These are phyloP conservation scores for Aspergillus leporis DNA, from an alignment of 495 filamentous ascomycete genomes.

Conservation along the genomic window DNA sequence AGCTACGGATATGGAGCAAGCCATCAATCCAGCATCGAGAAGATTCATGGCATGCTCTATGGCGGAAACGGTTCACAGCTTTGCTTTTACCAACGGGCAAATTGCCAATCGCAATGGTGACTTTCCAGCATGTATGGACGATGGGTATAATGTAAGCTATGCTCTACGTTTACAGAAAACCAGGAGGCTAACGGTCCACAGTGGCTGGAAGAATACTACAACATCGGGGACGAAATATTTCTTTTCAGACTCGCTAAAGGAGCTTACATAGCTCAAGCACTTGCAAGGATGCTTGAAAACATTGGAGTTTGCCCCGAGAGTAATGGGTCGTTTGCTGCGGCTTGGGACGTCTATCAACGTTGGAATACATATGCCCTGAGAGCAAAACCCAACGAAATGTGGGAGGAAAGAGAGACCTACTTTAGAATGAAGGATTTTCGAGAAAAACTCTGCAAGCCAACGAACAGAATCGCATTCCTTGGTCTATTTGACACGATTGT, in stretches of 20 bases:
- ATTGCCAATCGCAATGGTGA: background rate
- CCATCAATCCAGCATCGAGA: background rate
- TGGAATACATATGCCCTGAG: background rate
- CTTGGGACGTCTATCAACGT: background rate
- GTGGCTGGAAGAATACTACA: background rate
- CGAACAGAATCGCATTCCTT: background rate
- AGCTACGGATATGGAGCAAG: background rate
- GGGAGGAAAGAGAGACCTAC: background rate
- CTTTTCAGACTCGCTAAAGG: background rate
- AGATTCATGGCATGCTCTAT: background rate
- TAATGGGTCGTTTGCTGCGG: background rate
- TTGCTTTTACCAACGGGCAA: background rate
- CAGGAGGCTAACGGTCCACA: background rate
- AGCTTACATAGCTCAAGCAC: background rate
- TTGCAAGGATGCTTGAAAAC: background rate
- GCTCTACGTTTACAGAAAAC: background rate
- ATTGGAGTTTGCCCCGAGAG: background rate
- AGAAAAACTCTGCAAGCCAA: background rate
- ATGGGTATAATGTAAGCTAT: constrained; percentile 1
- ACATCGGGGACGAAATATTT: background rate
- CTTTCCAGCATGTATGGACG: background rate
- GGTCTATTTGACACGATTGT: background rate
- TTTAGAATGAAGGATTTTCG: constrained; percentile 1
- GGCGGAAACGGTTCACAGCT: background rate
- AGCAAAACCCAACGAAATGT: background rate